Conservation (phyloP, 257 asterid species). For the Capsicum baccatum region DNA sequence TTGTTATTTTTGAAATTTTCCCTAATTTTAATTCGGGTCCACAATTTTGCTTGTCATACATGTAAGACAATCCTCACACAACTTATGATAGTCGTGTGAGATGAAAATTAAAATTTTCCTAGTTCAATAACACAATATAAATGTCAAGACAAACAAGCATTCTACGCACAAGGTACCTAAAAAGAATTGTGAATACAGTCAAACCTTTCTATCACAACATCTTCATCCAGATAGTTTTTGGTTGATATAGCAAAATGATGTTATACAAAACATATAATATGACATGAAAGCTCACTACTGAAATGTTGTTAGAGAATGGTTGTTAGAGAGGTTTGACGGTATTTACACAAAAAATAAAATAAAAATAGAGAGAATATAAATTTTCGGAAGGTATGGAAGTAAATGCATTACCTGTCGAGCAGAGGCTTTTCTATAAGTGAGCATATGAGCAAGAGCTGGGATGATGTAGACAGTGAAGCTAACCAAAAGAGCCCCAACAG, state of each 20-base stretch:
- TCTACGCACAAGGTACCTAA: too few relatives aligned
- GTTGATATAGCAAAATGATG: neutral
- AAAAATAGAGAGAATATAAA: neutral
- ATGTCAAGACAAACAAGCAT: too few relatives aligned
- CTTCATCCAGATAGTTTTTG: neutral
- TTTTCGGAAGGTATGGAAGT: neutral
- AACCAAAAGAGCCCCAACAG: constrained; percentile 91
- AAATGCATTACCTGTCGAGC: constrained; percentile 72
- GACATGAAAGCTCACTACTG: neutral
- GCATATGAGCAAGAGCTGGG: constrained; percentile 93
- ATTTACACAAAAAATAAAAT: neutral
- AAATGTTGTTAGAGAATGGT: neutral
- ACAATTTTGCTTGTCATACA: too few relatives aligned
- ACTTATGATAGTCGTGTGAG: too few relatives aligned
- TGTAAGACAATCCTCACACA: too few relatives aligned
- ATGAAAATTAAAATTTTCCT: too few relatives aligned
- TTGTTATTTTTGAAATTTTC: too few relatives aligned
- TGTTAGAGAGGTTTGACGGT: neutral
- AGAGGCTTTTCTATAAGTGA: constrained; percentile 70
- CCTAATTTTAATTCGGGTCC: too few relatives aligned
- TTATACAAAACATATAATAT: neutral
- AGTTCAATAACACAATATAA: too few relatives aligned
- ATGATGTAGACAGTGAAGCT: constrained; percentile 94
- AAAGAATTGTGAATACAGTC: neutral
- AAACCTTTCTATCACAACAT: neutral